These are phyloP conservation scores for Neofusicoccum laricinum DNA, from an alignment of 2,329 filamentous ascomycete genomes.

Conservation along the genomic window DNA sequence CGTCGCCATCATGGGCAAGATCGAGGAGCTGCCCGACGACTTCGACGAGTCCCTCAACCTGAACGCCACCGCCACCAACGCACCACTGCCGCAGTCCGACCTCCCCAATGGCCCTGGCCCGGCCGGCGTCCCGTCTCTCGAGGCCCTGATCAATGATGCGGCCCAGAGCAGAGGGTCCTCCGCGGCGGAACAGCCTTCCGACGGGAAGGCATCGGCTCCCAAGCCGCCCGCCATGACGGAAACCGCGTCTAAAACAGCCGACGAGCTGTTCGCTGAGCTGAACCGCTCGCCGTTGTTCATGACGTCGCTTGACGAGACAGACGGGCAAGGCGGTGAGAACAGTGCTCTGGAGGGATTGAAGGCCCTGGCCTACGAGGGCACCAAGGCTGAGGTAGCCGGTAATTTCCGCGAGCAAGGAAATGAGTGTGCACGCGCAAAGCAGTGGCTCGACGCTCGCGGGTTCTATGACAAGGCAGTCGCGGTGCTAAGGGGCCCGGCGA, in stretches of 20 bases:
- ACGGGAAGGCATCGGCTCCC: constrained; percentile 35
- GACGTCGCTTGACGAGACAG: constrained; percentile 73
- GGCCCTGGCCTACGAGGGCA: constrained; percentile 90
- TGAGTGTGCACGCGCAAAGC: constrained; percentile 71
- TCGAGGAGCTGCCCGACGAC: constrained; percentile 52
- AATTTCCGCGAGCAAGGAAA: constrained; percentile 94
- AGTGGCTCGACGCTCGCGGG: constrained; percentile 80
- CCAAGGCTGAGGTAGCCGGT: constrained; percentile 73
- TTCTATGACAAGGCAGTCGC: constrained; percentile 87
- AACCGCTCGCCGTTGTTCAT: constrained; percentile 86
- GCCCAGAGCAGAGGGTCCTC: neutral
- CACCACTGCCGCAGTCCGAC: neutral
- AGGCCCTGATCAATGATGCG: constrained; percentile 11
- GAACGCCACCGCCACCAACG: constrained; percentile 24
- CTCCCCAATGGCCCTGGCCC: neutral
- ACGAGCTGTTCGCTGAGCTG: constrained; percentile 62
- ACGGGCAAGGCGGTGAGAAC: constrained; percentile 67
- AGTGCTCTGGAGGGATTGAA: constrained; percentile 80
- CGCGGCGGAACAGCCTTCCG: constrained; percentile 3
- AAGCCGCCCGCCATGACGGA: constrained; percentile 60
- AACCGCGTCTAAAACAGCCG: constrained; percentile 54
- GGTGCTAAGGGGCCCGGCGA: constrained; percentile 62
- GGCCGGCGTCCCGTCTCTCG: constrained; percentile 1
- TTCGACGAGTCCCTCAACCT: constrained; percentile 47
- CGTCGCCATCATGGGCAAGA: constrained; percentile 27